Evolutionary conservation across 2,329 filamentous ascomycete genomes (phyloP), one percentile per base, ranked within the genome.

Genomic region (Fusarium sp.): DNA sequence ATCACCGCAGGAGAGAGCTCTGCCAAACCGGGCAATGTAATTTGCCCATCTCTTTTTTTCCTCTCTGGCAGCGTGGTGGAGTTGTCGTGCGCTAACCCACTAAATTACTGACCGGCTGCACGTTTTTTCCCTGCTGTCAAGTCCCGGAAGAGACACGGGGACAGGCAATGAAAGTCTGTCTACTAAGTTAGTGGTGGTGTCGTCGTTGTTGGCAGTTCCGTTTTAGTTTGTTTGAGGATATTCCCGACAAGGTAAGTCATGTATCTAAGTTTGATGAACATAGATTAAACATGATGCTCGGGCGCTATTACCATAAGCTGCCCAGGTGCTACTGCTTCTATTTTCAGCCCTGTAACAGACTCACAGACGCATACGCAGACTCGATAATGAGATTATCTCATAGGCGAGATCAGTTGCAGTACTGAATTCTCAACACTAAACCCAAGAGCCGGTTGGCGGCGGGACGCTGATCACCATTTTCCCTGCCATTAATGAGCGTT

Each of bases 81-180:
- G 50, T 66, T 68, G 39, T 53, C 49, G 67, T 58, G 62, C 62
- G 65, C 46, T 66, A 66, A 38, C 56, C 65, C 61, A 52, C 39
- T 64, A 69, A 38, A 63, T 58, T 59, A 30, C 62, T 69, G 65
- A 68, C 65, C 65, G 65, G 65, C 65, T 68, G 65, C 65, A 69
- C 38, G 49, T 36, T 55, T 48, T 28, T 49, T 50, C 48, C 26
- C 26, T 66, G 65, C 45, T 69, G 65, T 68, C 65, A 68, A 50
- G 56, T 67, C 32, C 48, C 56, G 42, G 58, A 59, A 36, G 50
- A 43, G 52, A 64, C 52, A 45, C 45, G 42, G 36, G 38, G 42
- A 45, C 45, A 38, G 30, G 38, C 20, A 20, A 63, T 21, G 20
- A 14, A 28, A n/a, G 40, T 36, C 17, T 36, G 34, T 19, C 34